Percentiles rank a stretch among this genome's conserved stretches.
Evolutionary conservation across 306 rosid species (phyloP).

Genomic region (Begonia peltatifolia): DNA sequence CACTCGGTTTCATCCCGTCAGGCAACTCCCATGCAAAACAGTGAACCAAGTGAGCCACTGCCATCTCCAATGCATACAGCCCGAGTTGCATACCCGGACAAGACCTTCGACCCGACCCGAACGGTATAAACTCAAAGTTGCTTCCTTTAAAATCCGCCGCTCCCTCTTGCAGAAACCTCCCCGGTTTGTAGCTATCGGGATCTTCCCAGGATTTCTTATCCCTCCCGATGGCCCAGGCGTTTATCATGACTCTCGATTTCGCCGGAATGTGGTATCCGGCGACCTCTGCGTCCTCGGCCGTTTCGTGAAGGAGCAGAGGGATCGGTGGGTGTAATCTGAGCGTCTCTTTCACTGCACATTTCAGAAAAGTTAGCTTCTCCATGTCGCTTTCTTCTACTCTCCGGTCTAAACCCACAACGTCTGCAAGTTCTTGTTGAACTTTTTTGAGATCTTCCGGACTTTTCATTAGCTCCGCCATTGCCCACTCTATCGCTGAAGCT

Average conservation of each 20-base stretch:
- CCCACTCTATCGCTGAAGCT: constrained; percentile 90
- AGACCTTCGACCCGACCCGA: constrained; percentile 88
- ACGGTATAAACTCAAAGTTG: constrained; percentile 76
- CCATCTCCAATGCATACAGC: constrained; percentile 53
- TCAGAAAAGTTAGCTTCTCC: constrained; percentile 46
- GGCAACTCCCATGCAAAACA: constrained; percentile 83
- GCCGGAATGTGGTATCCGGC: constrained; percentile 49
- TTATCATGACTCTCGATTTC: constrained; percentile 59
- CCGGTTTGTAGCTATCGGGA: constrained; percentile 36
- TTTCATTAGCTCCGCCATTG: constrained; percentile 60
- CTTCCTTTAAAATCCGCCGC: constrained; percentile 63
- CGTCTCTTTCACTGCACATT: constrained; percentile 52
- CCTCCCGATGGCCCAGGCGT: constrained; percentile 79
- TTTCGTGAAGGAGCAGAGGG: constrained; percentile 88
- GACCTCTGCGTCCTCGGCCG: constrained; percentile 48
- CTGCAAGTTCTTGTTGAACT: constrained; percentile 48
- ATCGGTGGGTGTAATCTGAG: constrained; percentile 88
- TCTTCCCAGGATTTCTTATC: constrained; percentile 49
- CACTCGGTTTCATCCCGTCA: constrained; percentile 63
- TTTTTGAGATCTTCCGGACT: constrained; percentile 43
- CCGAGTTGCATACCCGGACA: constrained; percentile 94
- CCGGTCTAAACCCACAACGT: constrained; percentile 56
- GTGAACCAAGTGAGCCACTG: constrained; percentile 64
- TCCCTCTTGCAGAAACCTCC: constrained; percentile 34
- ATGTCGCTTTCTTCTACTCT: constrained; percentile 50